A percentile compares a stretch with the other conserved stretches of the same genome.
Evolutionary conservation across 768 basidiomycete species (phyloP).

Genomic region (Tricholoma hemisulphureum): DNA sequence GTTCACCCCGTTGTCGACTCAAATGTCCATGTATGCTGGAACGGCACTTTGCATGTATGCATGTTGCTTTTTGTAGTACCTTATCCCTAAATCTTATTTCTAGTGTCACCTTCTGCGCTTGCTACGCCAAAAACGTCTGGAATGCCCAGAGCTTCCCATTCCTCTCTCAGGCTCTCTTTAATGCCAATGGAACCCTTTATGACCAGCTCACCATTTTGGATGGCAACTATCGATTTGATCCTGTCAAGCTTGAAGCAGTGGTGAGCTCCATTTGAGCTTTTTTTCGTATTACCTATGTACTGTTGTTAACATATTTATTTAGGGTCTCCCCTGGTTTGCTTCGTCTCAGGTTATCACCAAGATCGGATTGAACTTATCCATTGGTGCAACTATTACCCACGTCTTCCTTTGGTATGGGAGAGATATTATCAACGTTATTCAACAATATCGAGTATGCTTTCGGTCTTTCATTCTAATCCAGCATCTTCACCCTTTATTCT

Average conservation of each 20-base stretch:
- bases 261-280: no score
- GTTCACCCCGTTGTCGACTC: constrained; percentile 54
- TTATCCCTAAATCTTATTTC: background rate
- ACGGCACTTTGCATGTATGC: constrained; percentile 53
- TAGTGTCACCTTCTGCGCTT: constrained; percentile 3
- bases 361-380: constrained; percentile 36
- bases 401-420: constrained; percentile 40
- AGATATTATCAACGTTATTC: constrained; percentile 42
- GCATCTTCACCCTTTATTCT: background rate
- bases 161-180: constrained; percentile 36
- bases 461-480: no score
- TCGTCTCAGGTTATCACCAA: constrained; percentile 43
- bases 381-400: no score
- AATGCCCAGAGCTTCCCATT: constrained; percentile 7
- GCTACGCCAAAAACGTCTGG: constrained; percentile 2
- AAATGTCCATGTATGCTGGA: no score
- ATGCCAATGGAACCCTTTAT: constrained; percentile 46
- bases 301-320: no score
- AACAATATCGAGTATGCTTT: constrained; percentile 42
- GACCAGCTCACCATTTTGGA: constrained; percentile 54
- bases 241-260: constrained; percentile 42
- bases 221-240: constrained; percentile 48
- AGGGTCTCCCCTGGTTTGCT: constrained; percentile 47
- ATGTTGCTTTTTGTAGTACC: background rate
- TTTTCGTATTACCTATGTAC: no score